Conservation (phyloP, 805 yeast genomes). For the Candida ulmi region DNA sequence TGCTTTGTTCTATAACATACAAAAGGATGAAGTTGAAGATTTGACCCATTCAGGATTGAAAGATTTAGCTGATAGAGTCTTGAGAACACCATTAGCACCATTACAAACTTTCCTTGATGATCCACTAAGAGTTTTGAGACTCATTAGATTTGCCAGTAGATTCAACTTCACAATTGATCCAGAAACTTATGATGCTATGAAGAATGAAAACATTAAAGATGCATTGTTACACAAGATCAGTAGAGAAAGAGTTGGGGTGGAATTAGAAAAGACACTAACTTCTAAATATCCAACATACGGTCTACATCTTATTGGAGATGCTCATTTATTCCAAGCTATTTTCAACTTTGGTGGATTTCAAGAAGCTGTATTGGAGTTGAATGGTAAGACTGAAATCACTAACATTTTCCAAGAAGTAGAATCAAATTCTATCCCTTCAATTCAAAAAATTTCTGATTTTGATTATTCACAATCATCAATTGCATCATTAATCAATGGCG, state of each 20-base stretch:
- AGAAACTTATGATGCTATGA: slow-evolving; percentile 60
- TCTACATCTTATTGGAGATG: slow-evolving; percentile 48
- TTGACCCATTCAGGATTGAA: slow-evolving; percentile 69
- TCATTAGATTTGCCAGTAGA: slow-evolving; percentile 80
- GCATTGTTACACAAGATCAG: slow-evolving; percentile 73
- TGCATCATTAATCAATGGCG: not conserved
- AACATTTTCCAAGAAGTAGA: slow-evolving; percentile 6
- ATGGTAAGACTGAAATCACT: slow-evolving; percentile 8
- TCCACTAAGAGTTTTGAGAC: slow-evolving; percentile 82
- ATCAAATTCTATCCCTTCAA: slow-evolving; percentile 23
- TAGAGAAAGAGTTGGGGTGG: slow-evolving; percentile 85
- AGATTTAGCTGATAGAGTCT: slow-evolving; percentile 64
- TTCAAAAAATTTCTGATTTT: slow-evolving; percentile 4
- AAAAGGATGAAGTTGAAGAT: slow-evolving; percentile 70
- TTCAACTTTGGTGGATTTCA: slow-evolving; percentile 36
- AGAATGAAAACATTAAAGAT: slow-evolving; percentile 43
- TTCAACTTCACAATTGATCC: slow-evolving; percentile 62
- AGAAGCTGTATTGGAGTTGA: slow-evolving; percentile 16
- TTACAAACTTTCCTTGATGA: slow-evolving; percentile 85
- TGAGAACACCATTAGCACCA: slow-evolving; percentile 88
- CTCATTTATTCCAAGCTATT: slow-evolving; percentile 51
- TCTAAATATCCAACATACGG: slow-evolving; percentile 62
- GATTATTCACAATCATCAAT: slow-evolving; percentile 1
- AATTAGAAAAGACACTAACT: slow-evolving; percentile 70
- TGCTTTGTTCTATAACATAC: slow-evolving; percentile 83